phyloP scores from a whole-genome alignment of 2,329 filamentous ascomycete species.

The Trichophyton schoenleinii region DNA sequence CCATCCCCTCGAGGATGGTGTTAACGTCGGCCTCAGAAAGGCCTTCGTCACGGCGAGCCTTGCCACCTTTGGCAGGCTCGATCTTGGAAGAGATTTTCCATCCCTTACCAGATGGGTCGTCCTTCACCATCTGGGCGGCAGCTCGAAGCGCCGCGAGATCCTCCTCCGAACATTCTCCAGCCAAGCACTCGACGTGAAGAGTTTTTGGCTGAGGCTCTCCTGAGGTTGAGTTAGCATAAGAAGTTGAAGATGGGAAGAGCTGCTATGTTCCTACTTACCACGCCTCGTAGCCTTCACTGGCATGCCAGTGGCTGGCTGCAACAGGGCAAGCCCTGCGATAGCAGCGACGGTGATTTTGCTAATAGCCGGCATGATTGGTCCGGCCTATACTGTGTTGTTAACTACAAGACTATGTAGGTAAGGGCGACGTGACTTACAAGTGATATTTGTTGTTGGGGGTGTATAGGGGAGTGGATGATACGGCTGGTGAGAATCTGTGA shows the following conservation, averaged over 20 bases:
- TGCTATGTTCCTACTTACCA: background rate
- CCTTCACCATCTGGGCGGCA: conserved; percentile 3
- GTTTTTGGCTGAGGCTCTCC: background rate
- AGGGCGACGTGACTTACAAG: too few relatives aligned
- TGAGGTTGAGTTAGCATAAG: background rate
- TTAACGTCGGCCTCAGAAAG: background rate
- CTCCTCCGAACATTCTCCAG: conserved; percentile 7
- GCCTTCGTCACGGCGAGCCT: conserved; percentile 6
- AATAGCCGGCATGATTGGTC: background rate
- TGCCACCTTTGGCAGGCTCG: background rate
- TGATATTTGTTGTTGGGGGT: too few relatives aligned
- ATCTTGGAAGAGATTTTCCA: conserved; percentile 8
- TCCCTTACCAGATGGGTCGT: conserved; percentile 2
- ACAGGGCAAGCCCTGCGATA: background rate
- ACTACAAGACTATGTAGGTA: background rate
- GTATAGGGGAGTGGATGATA: too few relatives aligned
- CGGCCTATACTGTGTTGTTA: background rate
- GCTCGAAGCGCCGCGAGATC: conserved; percentile 1
- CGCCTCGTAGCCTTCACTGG: background rate
- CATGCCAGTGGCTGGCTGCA: background rate
- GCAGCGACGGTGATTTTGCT: background rate
- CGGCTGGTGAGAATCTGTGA: too few relatives aligned
- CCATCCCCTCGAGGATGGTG: background rate
- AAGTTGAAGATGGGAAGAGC: background rate
- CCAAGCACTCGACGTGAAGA: conserved; percentile 5